A percentile compares a stretch with the other conserved stretches of the same genome.
phyloP scores from a whole-genome alignment of 2,329 filamentous ascomycete species.

The Myotisia sp. region DNA sequence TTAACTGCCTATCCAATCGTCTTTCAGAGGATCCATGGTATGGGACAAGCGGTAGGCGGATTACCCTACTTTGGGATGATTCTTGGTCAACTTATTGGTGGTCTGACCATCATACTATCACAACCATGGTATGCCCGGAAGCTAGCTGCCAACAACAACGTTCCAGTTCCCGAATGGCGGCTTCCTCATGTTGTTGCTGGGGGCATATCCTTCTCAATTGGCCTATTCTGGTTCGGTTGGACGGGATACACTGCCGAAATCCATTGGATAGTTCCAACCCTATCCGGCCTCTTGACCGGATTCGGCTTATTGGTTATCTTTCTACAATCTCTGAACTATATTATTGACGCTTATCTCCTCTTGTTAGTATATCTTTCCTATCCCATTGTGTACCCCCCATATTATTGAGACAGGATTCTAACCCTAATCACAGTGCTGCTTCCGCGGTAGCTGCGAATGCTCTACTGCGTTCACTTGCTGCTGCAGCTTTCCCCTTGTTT shows the following conservation, averaged over 20 bases:
- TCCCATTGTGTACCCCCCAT: neutral
- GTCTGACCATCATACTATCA: conserved; percentile 28
- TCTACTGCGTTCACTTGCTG: conserved; percentile 31
- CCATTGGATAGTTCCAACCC: conserved; percentile 30
- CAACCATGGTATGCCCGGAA: conserved; percentile 27
- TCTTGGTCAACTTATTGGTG: conserved; percentile 28
- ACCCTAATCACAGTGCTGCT: conserved; percentile 27
- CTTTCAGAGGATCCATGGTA: conserved; percentile 18
- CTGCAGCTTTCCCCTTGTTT: conserved; percentile 28
- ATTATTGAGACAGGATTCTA: neutral
- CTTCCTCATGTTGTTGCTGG: conserved; percentile 37
- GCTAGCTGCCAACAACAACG: conserved; percentile 21
- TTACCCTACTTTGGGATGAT: conserved; percentile 34
- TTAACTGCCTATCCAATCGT: conserved; percentile 22
- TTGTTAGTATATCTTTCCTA: conserved; percentile 15
- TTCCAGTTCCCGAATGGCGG: conserved; percentile 28
- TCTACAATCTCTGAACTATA: conserved; percentile 34
- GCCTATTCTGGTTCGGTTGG: conserved; percentile 34
- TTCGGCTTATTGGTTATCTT: conserved; percentile 37
- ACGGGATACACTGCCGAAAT: conserved; percentile 21
- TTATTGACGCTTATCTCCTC: conserved; percentile 25
- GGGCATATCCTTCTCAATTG: conserved; percentile 29
- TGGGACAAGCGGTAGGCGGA: conserved; percentile 22
- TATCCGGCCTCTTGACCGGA: conserved; percentile 32
- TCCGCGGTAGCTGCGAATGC: conserved; percentile 38